Conservation (phyloP, 2,329 filamentous ascomycete species). For the Sphaerostilbella broomeana region DNA sequence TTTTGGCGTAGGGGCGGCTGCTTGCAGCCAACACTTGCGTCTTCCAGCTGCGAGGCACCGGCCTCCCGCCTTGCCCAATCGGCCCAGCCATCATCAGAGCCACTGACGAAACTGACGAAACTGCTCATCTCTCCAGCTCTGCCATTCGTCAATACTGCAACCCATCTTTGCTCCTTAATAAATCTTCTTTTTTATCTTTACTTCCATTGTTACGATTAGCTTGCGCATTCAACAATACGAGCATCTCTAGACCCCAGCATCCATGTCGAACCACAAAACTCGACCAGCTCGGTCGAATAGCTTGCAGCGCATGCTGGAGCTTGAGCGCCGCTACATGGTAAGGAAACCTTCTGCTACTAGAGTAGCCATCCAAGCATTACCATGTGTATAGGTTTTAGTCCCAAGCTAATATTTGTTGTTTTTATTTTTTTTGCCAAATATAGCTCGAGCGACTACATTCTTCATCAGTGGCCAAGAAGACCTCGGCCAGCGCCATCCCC, state of each 20-base stretch:
- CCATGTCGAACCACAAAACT: conserved; percentile 14
- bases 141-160: neutral
- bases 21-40: no score
- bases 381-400: no score
- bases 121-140: neutral
- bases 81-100: conserved; percentile 9
- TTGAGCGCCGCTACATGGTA: conserved; percentile 54
- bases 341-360: conserved; percentile 21
- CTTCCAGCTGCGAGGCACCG: conserved; percentile 4
- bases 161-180: no score
- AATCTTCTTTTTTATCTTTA: no score
- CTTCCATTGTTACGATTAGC: no score
- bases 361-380: no score
- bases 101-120: conserved; percentile 13
- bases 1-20: conserved; percentile 5
- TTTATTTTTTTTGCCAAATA: neutral
- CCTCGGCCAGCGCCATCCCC: neutral
- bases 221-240: no score
- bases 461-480: neutral
- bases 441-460: conserved; percentile 19
- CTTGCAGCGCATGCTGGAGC: conserved; percentile 53
- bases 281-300: conserved; percentile 35
- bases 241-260: no score
- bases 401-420: no score
- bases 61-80: conserved; percentile 6